A percentile compares a stretch with the other conserved stretches of the same genome.
These are phyloP conservation scores for Suillus clintonianus DNA, from an alignment of 768 basidiomycete species.

Conservation along the genomic window DNA sequence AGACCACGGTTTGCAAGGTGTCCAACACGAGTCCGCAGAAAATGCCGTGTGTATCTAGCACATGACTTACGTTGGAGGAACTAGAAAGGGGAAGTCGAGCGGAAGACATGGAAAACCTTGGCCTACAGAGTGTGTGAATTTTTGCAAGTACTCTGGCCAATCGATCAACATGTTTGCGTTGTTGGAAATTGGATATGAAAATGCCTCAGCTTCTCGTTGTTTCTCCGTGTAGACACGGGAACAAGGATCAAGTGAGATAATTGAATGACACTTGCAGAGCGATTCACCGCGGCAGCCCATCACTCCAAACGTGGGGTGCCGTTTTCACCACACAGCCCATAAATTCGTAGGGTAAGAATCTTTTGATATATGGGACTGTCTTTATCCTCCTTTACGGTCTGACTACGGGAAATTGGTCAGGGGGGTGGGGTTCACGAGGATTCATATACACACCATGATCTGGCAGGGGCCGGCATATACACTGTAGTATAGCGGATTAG, in stretches of 20 bases:
- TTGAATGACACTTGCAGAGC: background rate
- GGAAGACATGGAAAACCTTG: background rate
- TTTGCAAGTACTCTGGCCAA: background rate
- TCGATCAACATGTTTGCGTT: background rate
- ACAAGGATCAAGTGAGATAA: background rate
- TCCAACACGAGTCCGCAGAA: background rate
- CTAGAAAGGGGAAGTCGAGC: background rate
- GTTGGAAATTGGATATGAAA: background rate
- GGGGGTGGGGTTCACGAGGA: too few relatives aligned
- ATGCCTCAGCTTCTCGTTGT: background rate
- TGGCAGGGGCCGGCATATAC: too few relatives aligned
- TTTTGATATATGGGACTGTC: too few relatives aligned
- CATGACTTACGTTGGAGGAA: background rate
- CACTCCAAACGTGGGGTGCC: background rate
- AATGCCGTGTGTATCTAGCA: background rate
- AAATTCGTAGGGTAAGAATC: background rate
- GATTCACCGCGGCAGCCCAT: background rate
- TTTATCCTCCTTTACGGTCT: too few relatives aligned
- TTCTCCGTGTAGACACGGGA: background rate
- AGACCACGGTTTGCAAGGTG: background rate
- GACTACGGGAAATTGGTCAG: too few relatives aligned
- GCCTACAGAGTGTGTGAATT: too few relatives aligned
- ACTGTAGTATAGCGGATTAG: too few relatives aligned
- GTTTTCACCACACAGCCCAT: too few relatives aligned
- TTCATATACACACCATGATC: too few relatives aligned